These are phyloP conservation scores for Penicillium verrucosum DNA, from an alignment of 2,329 filamentous ascomycete species.

Conservation along the genomic window DNA sequence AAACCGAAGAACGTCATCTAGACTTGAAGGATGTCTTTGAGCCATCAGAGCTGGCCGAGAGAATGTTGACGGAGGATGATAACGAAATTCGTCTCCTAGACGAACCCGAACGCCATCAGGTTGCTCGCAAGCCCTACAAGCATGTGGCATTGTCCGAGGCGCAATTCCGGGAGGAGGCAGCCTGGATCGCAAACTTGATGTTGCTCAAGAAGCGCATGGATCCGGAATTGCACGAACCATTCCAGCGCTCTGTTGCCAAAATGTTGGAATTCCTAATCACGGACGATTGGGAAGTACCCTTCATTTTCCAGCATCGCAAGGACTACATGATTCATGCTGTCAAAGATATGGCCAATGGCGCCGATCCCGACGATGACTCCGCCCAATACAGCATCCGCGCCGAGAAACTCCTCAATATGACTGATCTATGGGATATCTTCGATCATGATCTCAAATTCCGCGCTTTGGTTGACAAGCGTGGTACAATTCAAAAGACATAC, in stretches of 20 bases:
- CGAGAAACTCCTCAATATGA: constrained; percentile 85
- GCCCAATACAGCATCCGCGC: constrained; percentile 68
- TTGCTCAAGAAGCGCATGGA: constrained; percentile 80
- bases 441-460: constrained; percentile 95
- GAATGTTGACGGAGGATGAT: constrained; percentile 92
- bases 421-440: constrained; percentile 91
- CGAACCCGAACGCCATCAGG: constrained; percentile 89
- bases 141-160: constrained; percentile 76
- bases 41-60: constrained; percentile 88
- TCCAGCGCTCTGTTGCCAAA: constrained; percentile 83
- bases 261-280: constrained; percentile 93
- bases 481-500: constrained; percentile 74
- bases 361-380: constrained; percentile 66
- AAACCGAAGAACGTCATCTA: constrained; percentile 75
- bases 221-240: constrained; percentile 71
- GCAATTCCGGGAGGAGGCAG: constrained; percentile 82
- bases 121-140: constrained; percentile 85
- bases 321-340: constrained; percentile 93
- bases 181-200: constrained; percentile 88
- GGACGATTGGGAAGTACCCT: constrained; percentile 92
- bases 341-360: constrained; percentile 61
- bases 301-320: constrained; percentile 96
- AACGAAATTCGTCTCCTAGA: constrained; percentile 85
- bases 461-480: constrained; percentile 86
- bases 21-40: constrained; percentile 98